Conservation (phyloP, 208 protist species). For the Leishmania braziliensis region DNA sequence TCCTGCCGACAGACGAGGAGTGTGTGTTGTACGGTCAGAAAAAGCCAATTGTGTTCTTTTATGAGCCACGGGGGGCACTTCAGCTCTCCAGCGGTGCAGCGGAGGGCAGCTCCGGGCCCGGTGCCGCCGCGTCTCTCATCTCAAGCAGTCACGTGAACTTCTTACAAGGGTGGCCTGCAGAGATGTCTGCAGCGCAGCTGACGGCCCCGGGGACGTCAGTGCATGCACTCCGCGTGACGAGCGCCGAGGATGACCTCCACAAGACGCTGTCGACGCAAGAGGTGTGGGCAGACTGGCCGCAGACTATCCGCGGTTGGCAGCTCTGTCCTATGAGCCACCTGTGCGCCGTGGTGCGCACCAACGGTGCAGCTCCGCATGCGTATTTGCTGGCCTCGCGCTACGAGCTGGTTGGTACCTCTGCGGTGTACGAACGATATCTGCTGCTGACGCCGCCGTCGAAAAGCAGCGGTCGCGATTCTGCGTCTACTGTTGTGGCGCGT, state of each 20-base stretch:
- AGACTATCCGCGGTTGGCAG: slow-evolving; percentile 34
- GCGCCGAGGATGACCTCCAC: slow-evolving; percentile 24
- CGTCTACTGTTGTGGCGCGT: neutral
- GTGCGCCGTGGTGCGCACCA: slow-evolving; percentile 21
- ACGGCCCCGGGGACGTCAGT: slow-evolving; percentile 8
- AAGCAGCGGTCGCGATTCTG: neutral
- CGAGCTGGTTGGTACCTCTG: slow-evolving; percentile 48
- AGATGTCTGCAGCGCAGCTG: slow-evolving; percentile 13
- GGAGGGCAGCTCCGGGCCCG: neutral
- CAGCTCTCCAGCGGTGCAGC: slow-evolving; percentile 5
- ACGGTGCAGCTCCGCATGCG: neutral
- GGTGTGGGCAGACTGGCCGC: slow-evolving; percentile 41
- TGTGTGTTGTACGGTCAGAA: slow-evolving; percentile 17
- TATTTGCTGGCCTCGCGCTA: slow-evolving; percentile 41
- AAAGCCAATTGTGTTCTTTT: slow-evolving; percentile 28
- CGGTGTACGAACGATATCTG: slow-evolving; percentile 50
- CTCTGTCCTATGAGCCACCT: slow-evolving; percentile 45
- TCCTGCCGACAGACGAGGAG: slow-evolving; percentile 23
- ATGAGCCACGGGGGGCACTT: slow-evolving; percentile 8
- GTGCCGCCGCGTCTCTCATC: neutral
- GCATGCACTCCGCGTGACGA: slow-evolving; percentile 15
- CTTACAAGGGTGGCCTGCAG: slow-evolving; percentile 12
- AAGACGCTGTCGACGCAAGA: slow-evolving; percentile 8
- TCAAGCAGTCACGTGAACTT: neutral
- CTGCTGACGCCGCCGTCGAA: slow-evolving; percentile 10